These are phyloP conservation scores for Themeda triandra DNA, from an alignment of 176 grass and related monocot genomes.

Conservation along the genomic window DNA sequence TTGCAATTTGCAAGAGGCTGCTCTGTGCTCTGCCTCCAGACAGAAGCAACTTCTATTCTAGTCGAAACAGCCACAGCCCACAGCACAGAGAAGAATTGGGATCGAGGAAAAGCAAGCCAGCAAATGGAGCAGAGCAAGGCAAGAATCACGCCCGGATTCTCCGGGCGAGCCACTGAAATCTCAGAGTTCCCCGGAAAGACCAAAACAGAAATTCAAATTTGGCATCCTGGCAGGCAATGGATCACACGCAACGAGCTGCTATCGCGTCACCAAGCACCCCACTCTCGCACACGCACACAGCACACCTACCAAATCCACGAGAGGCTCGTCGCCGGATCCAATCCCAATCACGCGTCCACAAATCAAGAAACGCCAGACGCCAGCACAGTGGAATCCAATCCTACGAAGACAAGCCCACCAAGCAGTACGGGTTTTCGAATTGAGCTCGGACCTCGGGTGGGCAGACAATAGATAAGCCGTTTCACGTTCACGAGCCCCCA, in stretches of 20 bases:
- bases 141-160: conserved; percentile 33
- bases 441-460: background rate
- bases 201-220: conserved; percentile 14
- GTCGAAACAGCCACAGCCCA: background rate
- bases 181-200: background rate
- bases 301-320: background rate
- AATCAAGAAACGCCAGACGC: background rate
- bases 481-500: conserved; percentile 28
- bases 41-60: background rate
- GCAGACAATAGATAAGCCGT: background rate
- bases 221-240: background rate
- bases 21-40: background rate
- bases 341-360: background rate
- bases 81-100: conserved; percentile 6
- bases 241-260: conserved; percentile 6
- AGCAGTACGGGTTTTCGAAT: conserved; percentile 12
- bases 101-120: background rate
- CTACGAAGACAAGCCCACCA: background rate
- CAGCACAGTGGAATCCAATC: background rate
- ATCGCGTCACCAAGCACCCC: background rate
- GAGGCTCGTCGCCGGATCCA: conserved; percentile 32
- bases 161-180: background rate
- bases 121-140: conserved; percentile 20
- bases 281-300: background rate
- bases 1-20: background rate